phyloP scores from a whole-genome alignment of 192 early-diverging fungal species.

The Haplosporangium gracile region DNA sequence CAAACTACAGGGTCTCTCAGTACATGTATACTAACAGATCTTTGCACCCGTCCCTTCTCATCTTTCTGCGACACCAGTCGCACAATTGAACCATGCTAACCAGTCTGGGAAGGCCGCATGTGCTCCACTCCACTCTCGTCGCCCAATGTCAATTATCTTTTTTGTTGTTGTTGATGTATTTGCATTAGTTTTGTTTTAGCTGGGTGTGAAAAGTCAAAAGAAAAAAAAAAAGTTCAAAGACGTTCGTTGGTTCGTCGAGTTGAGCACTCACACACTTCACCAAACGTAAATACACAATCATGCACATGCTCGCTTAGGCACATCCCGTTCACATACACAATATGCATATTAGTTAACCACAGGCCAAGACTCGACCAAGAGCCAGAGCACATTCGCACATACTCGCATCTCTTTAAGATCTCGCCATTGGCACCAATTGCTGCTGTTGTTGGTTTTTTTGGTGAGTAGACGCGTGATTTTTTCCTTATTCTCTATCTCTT shows the following conservation, averaged over 20 bases:
- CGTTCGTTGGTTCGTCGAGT: neutral
- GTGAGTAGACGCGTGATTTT: neutral
- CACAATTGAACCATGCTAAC: neutral
- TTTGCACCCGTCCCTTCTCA: neutral
- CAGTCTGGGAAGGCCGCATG: neutral
- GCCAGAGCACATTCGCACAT: neutral
- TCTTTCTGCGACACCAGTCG: neutral
- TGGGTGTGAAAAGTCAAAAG: neutral
- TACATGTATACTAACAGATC: neutral
- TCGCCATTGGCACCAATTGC: neutral
- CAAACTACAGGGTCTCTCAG: neutral
- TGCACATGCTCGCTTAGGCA: neutral
- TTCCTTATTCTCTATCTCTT: neutral
- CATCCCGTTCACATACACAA: neutral
- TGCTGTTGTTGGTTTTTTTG: neutral
- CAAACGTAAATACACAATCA: neutral
- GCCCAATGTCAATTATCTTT: too few species aligned
- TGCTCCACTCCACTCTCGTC: neutral
- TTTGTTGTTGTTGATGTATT: neutral
- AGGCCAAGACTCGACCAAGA: neutral
- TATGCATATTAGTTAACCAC: neutral
- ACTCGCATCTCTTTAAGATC: neutral
- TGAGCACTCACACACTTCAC: neutral
- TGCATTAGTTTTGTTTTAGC: neutral
- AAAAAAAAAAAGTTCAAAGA: neutral